Conservation (phyloP, 2,329 filamentous ascomycete genomes). For the Thielaviopsis euricoi region DNA sequence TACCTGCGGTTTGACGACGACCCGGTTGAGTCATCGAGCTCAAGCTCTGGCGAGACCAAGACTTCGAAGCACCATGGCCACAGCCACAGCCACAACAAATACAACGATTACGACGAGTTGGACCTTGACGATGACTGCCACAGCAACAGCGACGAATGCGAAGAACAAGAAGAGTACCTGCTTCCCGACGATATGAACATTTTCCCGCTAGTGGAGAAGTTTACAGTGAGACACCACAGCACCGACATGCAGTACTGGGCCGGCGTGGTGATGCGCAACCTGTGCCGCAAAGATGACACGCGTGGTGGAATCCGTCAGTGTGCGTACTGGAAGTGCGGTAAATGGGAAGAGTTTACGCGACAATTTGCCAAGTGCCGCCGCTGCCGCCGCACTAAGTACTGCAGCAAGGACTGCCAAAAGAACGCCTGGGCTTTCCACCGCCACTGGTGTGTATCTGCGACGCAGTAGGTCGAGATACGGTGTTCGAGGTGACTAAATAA, state of each 20-base stretch:
- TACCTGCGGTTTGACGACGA: constrained; percentile 61
- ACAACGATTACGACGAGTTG: background rate
- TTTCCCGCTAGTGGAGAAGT: constrained; percentile 95
- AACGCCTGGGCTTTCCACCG: constrained; percentile 96
- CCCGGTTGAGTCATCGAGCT: constrained; percentile 14
- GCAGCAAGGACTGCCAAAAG: constrained; percentile 99
- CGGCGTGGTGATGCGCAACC: constrained; percentile 94
- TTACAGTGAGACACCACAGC: constrained; percentile 86
- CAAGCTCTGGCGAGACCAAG: background rate
- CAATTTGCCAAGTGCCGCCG: constrained; percentile 97
- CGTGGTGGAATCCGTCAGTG: constrained; percentile 90
- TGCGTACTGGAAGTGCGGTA: constrained; percentile 94
- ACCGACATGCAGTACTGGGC: constrained; percentile 99
- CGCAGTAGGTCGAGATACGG: constrained; percentile 24
- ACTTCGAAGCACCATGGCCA: background rate
- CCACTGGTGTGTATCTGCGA: constrained; percentile 84
- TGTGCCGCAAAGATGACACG: constrained; percentile 94
- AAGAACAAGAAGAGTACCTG: constrained; percentile 69
- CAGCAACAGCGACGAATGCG: constrained; percentile 14
- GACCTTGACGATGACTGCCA: too few species aligned
- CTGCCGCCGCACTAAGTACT: constrained; percentile 94
- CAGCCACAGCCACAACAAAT: background rate
- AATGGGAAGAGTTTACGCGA: constrained; percentile 92
- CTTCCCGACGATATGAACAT: constrained; percentile 94
- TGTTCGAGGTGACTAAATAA: constrained; percentile 12